Evolutionary conservation across 2,329 filamentous ascomycete species (phyloP), one percentile per base, ranked within the genome.

Genomic region (Fusarium penzigii): DNA sequence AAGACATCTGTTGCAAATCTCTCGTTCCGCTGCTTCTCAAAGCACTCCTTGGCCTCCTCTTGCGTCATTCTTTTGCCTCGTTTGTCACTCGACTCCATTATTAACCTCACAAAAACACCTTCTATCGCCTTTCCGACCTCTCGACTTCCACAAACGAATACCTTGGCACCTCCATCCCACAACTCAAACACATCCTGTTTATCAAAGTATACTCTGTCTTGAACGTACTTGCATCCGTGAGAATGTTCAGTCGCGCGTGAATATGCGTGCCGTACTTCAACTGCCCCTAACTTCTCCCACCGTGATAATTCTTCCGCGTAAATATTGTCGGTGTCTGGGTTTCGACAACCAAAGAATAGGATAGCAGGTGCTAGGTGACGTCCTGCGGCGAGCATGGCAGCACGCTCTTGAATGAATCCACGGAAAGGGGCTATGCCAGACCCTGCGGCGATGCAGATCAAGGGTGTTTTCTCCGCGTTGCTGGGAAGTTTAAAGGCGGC

Each of bases 91-190:
- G 64, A 68, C 53, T 59, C 58, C 48, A 70, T 61, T 6, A 73
- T 68, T 20, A 75, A 68, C 45, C 61, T 63, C 14, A 75, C 50
- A 42, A 65, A 69, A 7, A 71, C 70, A 6, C 73, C 71, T 52
- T 75, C 72, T 14, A 84, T 71, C 0, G 71, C 79, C 46, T 76
- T 74, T 16, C 78, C 79, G 1, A 84, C 71, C 13, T 71, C 72
- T 5, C 75, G 72, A 41, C 81, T 83, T 5, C 87, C 87, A 65
- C 87, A 90, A 2, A 89, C 79, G 61, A 82, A 90, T 1, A 87
- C 70, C 62, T 80, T 80, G 0, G 85, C 77, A 5, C 74, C 77
- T 9, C 65, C 55, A 6, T 68, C 52, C 75, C 75, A 80, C 17
- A 78, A 62, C 17, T 66, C 57, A 13, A 63, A 54, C 3, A 77